Evolutionary conservation across 495 filamentous ascomycete genomes (phyloP).

Genomic region (Hamigera avellanea): DNA sequence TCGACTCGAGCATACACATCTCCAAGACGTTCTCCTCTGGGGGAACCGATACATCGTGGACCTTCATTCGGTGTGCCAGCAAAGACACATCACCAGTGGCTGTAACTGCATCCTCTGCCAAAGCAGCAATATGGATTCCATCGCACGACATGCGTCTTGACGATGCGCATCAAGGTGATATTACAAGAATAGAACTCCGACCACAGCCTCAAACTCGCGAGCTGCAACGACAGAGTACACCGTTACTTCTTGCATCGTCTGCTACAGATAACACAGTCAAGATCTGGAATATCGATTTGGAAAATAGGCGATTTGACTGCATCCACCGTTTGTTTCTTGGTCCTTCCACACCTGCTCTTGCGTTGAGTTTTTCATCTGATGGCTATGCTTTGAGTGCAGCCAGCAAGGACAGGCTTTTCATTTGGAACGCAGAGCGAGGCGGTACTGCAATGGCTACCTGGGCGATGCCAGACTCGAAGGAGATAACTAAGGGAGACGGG

Average conservation of each 20-base stretch:
- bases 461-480: conserved; percentile 25
- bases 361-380: conserved; percentile 59
- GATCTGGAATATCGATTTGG: conserved; percentile 56
- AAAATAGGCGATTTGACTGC: conserved; percentile 47
- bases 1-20: conserved; percentile 28
- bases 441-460: conserved; percentile 56
- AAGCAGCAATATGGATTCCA: conserved; percentile 30
- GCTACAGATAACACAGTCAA: conserved; percentile 51
- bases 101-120: conserved; percentile 24
- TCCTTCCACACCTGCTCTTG: conserved; percentile 41
- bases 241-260: conserved; percentile 31
- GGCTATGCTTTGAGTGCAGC: conserved; percentile 60
- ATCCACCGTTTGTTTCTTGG: conserved; percentile 33
- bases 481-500: conserved; percentile 18
- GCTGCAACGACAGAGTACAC: conserved; percentile 11
- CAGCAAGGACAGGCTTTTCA: conserved; percentile 49
- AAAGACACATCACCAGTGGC: conserved; percentile 17
- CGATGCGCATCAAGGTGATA: conserved; percentile 29
- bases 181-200: conserved; percentile 35
- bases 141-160: conserved; percentile 31
- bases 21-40: conserved; percentile 22
- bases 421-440: conserved; percentile 62
- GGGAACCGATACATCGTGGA: conserved; percentile 21
- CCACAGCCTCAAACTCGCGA: conserved; percentile 16
- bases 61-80: conserved; percentile 24